phyloP scores from a whole-genome alignment of 176 grass and related monocot species.

The Eragrostis nindensis region DNA sequence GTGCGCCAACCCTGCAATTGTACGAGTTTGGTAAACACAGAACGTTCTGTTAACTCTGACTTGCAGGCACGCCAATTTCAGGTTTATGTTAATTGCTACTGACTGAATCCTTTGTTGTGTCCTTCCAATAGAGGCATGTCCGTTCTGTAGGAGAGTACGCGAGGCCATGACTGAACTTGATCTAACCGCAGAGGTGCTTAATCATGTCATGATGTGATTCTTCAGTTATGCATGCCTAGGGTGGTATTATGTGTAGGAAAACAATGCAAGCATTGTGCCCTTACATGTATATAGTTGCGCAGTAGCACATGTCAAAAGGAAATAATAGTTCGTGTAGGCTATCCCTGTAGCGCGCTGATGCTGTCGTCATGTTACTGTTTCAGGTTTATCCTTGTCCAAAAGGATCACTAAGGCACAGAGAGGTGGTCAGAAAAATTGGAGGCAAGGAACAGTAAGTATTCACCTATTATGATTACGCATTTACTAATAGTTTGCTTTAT shows the following conservation, averaged over 20 bases:
- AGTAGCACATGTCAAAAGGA: neutral
- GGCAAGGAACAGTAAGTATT: conserved; percentile 90
- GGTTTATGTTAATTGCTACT: neutral
- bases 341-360: neutral
- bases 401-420: conserved; percentile 85
- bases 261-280: neutral
- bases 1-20: conserved; percentile 59
- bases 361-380: neutral
- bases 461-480: neutral
- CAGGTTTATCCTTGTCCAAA: conserved; percentile 98
- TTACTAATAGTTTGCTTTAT: conserved; percentile 20
- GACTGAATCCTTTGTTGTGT: conserved; percentile 23
- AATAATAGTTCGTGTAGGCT: neutral
- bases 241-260: neutral
- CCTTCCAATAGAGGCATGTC: conserved; percentile 83
- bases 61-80: neutral
- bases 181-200: conserved; percentile 72
- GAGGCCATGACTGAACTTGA: conserved; percentile 97
- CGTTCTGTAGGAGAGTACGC: conserved; percentile 93
- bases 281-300: neutral
- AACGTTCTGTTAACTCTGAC: conserved; percentile 6
- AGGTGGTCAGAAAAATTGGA: conserved; percentile 74
- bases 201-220: neutral
- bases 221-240: neutral
- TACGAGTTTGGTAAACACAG: conserved; percentile 92